Base-by-base conservation (phyloP, 305 asterid species). In the Ilex paraguariensis region DNA sequence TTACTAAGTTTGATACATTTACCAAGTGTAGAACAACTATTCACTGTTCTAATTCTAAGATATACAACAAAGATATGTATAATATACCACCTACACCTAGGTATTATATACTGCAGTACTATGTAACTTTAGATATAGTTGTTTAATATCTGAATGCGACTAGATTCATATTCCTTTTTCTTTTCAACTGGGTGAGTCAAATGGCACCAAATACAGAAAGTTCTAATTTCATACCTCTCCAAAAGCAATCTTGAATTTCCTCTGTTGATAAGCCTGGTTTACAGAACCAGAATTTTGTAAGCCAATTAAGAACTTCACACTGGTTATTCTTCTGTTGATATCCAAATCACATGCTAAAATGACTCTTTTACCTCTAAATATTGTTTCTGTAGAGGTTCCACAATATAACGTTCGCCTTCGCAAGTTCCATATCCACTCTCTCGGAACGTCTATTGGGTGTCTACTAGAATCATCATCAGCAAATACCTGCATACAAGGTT, bases 401-500 rank as follows among this genome's bases (percentile, higher is more conserved):
- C 87, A 86, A 50, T 70, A 76, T 51, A 86, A n/a, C 12, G 45
- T 48, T 50, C 42, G 52, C 14, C 30, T 31, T 3, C 44, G 51
- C 21, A 76, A 70, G 57, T 66, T 6, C 72, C 66, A 45, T 66
- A 86, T n/a, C 53, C 53, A 59, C 12, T 48, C 58, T 45, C 75
- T 53, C 0, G 78, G 72, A 68, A 83, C 77, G 17, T 50, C 53
- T 6, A 81, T 67, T 3, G 81, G 87, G 21, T 17, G 6, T n/a
- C 56, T 16, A 54, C 85, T 77, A 0, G 85, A 61, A 50, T 77
- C 83, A 13, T 81, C 65, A 59, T 86, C 88, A 36, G 83, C 83
- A 70, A 86, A 79, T 0, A 86, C 85, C 87, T 83, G 60, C 31
- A 51, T n/a, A 40, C 15, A 61, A 4, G 60, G 6, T 36, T 36